Conservation (phyloP, 805 yeast species). For the Candida qinlingensis region DNA sequence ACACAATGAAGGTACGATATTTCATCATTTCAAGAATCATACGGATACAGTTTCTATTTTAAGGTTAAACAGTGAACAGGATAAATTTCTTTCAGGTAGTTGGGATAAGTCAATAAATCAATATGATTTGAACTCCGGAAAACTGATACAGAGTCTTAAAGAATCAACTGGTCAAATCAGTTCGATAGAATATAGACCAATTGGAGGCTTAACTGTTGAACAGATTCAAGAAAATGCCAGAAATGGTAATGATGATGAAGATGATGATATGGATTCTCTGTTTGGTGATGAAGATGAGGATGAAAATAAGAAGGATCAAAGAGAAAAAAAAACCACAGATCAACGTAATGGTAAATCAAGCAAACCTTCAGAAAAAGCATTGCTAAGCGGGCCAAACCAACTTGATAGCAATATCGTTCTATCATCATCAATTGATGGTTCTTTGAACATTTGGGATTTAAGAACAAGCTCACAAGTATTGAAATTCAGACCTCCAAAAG, state of each 20-base stretch:
- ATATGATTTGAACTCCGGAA: conserved; percentile 86
- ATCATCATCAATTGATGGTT: conserved; percentile 81
- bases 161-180: conserved; percentile 78
- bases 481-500: conserved; percentile 48
- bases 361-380: conserved; percentile 5
- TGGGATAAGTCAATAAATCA: conserved; percentile 82
- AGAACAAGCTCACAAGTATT: conserved; percentile 45
- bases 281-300: conserved; percentile 55
- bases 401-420: conserved; percentile 52
- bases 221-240: conserved; percentile 11
- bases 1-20: conserved; percentile 74
- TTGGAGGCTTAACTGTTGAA: conserved; percentile 25
- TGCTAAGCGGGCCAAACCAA: conserved; percentile 19
- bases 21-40: conserved; percentile 73
- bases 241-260: conserved; percentile 22
- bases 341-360: conserved; percentile 6
- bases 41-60: conserved; percentile 70
- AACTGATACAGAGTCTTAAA: conserved; percentile 38
- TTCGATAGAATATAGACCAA: conserved; percentile 65
- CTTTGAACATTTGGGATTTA: conserved; percentile 76
- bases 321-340: conserved; percentile 9
- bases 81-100: conserved; percentile 68
- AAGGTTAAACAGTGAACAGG: conserved; percentile 55
- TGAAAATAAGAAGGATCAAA: conserved; percentile 27
- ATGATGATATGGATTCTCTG: conserved; percentile 47